Base-by-base conservation (phyloP, 2,329 filamentous ascomycete genomes). In the Colletotrichum sp. region DNA sequence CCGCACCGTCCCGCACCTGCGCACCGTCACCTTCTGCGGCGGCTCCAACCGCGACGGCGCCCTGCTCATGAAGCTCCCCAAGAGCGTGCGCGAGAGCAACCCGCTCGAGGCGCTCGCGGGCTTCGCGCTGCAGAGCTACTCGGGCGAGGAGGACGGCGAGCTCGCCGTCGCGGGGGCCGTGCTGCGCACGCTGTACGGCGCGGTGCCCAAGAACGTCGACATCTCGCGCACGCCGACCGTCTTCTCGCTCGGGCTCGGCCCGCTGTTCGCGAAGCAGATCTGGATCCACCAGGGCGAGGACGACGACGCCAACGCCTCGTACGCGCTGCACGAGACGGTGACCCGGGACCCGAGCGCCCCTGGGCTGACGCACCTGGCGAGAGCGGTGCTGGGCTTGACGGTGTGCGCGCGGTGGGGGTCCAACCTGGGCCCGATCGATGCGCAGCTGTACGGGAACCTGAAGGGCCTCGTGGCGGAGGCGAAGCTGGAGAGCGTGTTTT, bases 11-110 rank as follows among this genome's bases (percentile, higher is more conserved):
- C 94, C 94, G 6, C 88, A 88, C 58, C 93, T 98, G 78, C 91
- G 91, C 58, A 89, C 91, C 28, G 94, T 96, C 4, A 93, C 93
- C 1, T 98, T 98, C 84, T 97, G 95, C 81, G 93, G 95, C 79
- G 95, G 96, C 24, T 96, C 96, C 9, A 96, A 98, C 76, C 89
- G 96, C 55, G 96, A 98, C 84, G 96, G 96, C 1, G 93, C 93
- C 58, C 86, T 98, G 52, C 95, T 95, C 85, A 92, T 94, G 84
- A 92, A 89, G 76, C 89, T 98, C 13, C 88, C 91, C 0, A 78
- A 83, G 0, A 82, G 88, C 0, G 83, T 94, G 18, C 91, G 94
- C 70, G 90, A 92, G 66, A 88, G 91, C 78, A 89, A 93, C 79
- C 95, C 96, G 0, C 85, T 98, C 3, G 79, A 83, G 9, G 81